These are phyloP conservation scores for Mucor irregularis DNA, from an alignment of 371 early-diverging fungal species.

Conservation along the genomic window DNA sequence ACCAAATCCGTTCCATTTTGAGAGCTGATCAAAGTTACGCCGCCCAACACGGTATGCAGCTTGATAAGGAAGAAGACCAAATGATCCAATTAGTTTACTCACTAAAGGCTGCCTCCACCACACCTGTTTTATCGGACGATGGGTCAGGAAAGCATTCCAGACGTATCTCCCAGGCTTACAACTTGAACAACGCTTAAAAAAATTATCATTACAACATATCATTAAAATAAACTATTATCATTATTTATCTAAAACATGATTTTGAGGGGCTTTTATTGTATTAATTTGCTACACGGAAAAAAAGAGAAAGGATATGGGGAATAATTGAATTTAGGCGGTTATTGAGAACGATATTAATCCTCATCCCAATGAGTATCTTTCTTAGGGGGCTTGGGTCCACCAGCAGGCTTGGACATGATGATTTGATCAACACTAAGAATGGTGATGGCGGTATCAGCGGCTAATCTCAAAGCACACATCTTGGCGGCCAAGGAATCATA, in stretches of 20 bases:
- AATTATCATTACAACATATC: too few species aligned
- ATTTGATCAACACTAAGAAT: constrained; percentile 97
- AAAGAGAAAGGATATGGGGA: too few species aligned
- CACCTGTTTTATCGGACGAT: constrained; percentile 13
- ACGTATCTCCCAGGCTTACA: constrained; percentile 48
- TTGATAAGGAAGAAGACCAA: constrained; percentile 47
- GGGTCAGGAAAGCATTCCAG: constrained; percentile 31
- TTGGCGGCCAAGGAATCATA: constrained; percentile 84
- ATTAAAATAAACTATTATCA: too few species aligned
- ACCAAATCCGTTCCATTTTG: constrained; percentile 49
- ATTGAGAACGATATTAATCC: too few species aligned
- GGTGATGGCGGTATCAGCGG: constrained; percentile 93
- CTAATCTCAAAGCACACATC: constrained; percentile 85
- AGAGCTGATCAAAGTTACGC: constrained; percentile 50
- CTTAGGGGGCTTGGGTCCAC: constrained; percentile 91
- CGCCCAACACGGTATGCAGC: constrained; percentile 42
- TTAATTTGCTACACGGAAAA: too few species aligned
- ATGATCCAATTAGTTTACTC: constrained; percentile 57
- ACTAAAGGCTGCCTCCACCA: constrained; percentile 33
- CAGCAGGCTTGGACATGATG: constrained; percentile 96
- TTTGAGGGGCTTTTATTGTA: too few species aligned
- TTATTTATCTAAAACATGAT: too few species aligned
- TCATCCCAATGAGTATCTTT: constrained; percentile 92
- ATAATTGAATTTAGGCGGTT: too few species aligned
- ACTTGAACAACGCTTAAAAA: too few species aligned